Base-by-base conservation (phyloP, 2,329 filamentous ascomycete genomes). In the Neofusicoccum parvum region DNA sequence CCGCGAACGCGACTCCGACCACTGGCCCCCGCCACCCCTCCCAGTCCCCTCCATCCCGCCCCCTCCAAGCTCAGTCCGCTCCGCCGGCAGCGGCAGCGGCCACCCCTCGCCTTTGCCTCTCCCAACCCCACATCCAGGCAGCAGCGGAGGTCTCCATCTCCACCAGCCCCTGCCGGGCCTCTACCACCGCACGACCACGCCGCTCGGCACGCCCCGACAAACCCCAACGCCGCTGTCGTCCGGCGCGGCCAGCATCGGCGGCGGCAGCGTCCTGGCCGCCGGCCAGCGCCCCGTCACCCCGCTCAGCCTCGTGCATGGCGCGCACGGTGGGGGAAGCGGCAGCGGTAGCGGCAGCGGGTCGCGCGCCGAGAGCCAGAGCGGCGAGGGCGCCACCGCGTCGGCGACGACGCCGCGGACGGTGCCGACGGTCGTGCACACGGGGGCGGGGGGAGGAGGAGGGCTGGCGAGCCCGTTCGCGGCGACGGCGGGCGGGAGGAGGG, bases 381-480 rank as follows among this genome's bases (percentile, higher is more conserved):
- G 7, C 34, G 37, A 9, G 17, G 9, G 15, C 27, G 43, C 7
- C 27, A 1, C 39, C 7, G 11, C 53, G 4, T 4, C 27, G 14
- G 39, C 36, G 27, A 37, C 59, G n/a, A 62, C 59, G 45, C 59
- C 59, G 11, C n/a, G 71, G 56, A 77, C 75, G 27, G 75, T 75
- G 46, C 74, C 75, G 37, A 58, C 53, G n/a, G 69, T 71, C 15
- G 54, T 59, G 41, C 54, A 59, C 10, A 32, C 27, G 27, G 27
- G 27, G 7, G 27, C 27, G 4, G 27, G 6, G 5, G 27, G 27
- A 11, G 71, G 71, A 11, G 72, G 71, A 20, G 70, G 71, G 32
- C 69, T 73, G 49, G 70, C 72, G 10, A 67, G 68, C 12, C 70
- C 75, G 53, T 76, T 75, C 67, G 68, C 75, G 11, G 69, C 75